Evolutionary conservation across 106 monocot species (phyloP).

Genomic region (Posidonia australis): DNA sequence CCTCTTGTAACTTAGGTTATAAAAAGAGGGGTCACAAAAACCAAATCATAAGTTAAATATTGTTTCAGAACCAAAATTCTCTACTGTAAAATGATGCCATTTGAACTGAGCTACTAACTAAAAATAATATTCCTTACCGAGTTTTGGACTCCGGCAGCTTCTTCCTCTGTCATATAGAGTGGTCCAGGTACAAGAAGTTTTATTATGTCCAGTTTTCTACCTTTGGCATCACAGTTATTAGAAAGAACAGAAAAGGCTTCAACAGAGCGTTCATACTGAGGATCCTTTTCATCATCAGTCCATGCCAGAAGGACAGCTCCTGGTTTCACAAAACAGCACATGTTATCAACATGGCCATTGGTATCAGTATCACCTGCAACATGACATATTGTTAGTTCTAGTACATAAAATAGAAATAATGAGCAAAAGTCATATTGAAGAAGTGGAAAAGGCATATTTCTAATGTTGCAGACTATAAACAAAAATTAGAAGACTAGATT

Average conservation of each 20-base stretch:
- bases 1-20: no score
- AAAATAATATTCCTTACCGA: neutral
- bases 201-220: constrained; percentile 60
- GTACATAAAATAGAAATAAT: neutral
- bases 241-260: constrained; percentile 64
- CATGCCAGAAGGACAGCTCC: constrained; percentile 71
- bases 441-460: no score
- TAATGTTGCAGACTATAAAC: no score
- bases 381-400: neutral
- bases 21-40: no score
- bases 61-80: no score
- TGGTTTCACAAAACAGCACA: constrained; percentile 92
- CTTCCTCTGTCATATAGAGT: constrained; percentile 86
- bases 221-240: constrained; percentile 52
- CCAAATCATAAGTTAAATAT: no score
- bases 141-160: constrained; percentile 51
- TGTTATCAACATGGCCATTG: constrained; percentile 93
- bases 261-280: constrained; percentile 70
- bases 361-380: constrained; percentile 87
- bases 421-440: neutral
- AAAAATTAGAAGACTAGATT: no score
- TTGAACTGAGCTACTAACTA: neutral
- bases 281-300: constrained; percentile 84
- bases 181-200: constrained; percentile 90
- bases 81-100: no score